phyloP scores from a whole-genome alignment of 139 green algal genomes.

The Asterochloris erici region DNA sequence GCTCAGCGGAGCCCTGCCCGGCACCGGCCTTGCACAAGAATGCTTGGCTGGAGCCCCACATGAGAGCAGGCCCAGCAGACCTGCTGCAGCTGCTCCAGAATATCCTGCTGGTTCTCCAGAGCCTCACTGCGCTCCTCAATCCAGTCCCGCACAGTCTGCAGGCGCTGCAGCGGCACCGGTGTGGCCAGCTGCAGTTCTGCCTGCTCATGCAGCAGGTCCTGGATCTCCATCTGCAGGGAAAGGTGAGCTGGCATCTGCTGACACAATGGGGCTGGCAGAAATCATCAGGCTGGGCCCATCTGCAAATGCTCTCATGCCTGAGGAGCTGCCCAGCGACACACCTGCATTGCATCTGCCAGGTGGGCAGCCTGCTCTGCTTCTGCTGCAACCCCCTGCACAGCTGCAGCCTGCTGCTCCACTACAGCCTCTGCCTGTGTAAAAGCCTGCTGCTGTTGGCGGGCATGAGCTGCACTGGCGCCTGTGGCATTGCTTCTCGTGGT shows the following conservation, averaged over 20 bases:
- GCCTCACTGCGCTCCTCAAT: background rate
- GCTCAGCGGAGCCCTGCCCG: no score
- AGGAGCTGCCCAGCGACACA: background rate
- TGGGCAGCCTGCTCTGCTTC: background rate
- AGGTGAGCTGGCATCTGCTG: background rate
- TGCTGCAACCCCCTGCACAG: background rate
- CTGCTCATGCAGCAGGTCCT: constrained; percentile 12
- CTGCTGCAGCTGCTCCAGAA: constrained; percentile 18
- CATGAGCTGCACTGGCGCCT: no score
- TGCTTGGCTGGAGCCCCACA: no score
- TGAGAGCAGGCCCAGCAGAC: background rate
- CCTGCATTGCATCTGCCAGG: constrained; percentile 3
- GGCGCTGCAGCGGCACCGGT: constrained; percentile 15
- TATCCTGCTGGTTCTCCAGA: constrained; percentile 7
- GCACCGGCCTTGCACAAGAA: no score
- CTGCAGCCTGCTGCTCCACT: background rate
- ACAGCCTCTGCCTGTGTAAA: background rate
- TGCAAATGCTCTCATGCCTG: no score
- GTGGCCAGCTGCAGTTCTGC: constrained; percentile 6
- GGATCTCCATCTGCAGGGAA: constrained; percentile 3
- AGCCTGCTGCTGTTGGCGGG: background rate
- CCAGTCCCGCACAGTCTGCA: constrained; percentile 15
- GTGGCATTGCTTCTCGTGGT: no score
- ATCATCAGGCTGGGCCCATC: background rate
- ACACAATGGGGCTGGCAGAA: background rate